Conservation (phyloP, 192 early-diverging fungal species). For the Obelidium mucronatum region DNA sequence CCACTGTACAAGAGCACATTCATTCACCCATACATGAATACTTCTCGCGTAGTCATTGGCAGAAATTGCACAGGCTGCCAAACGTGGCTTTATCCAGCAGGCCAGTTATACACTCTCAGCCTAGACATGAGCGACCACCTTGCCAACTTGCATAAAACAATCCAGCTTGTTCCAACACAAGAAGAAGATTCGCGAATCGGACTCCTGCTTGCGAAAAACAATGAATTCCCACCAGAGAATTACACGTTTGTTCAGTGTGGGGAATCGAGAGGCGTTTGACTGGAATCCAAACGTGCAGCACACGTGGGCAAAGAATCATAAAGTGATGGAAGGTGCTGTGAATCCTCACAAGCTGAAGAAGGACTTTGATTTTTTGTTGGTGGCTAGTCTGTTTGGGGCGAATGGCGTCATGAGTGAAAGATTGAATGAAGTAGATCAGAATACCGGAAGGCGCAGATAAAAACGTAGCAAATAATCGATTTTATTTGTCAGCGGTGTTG, state of each 20-base stretch:
- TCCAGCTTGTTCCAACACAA: too few species aligned
- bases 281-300: not conserved
- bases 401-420: not conserved
- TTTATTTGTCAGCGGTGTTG: too few species aligned
- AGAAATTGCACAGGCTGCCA: slow-evolving; percentile 19
- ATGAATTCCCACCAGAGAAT: not conserved
- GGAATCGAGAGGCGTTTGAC: slow-evolving; percentile 1
- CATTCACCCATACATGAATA: not conserved
- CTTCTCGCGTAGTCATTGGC: not conserved
- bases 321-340: not conserved
- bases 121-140: slow-evolving; percentile 1
- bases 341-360: slow-evolving; percentile 20
- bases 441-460: too few species aligned
- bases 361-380: slow-evolving; percentile 1
- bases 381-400: not conserved
- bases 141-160: not conserved
- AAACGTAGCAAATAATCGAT: too few species aligned
- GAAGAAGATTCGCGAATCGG: slow-evolving; percentile 8
- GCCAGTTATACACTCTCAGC: not conserved
- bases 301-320: not conserved
- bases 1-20: not conserved
- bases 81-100: slow-evolving; percentile 7
- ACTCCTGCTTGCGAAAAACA: not conserved
- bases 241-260: slow-evolving; percentile 14
- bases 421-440: not conserved